A percentile compares a stretch with the other conserved stretches of the same genome.
Conservation (phyloP, 2,329 filamentous ascomycete species). For the Didymella exigua region DNA sequence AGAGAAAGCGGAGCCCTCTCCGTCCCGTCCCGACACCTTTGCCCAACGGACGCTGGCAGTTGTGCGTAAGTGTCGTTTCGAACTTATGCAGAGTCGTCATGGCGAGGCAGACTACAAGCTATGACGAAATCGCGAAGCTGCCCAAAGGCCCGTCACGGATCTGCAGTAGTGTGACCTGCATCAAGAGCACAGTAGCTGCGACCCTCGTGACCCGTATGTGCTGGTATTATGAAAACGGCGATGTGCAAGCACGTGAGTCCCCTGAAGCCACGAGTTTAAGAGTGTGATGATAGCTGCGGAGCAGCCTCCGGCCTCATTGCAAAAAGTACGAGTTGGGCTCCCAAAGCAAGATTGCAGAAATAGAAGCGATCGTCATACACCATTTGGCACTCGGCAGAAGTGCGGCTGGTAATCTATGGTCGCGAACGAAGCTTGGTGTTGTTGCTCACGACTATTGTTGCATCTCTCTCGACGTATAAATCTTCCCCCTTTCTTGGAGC, state of each 20-base stretch:
- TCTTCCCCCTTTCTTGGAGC: background rate
- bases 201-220: background rate
- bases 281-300: background rate
- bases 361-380: background rate
- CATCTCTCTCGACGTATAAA: background rate
- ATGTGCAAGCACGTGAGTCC: background rate
- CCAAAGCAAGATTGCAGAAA: background rate
- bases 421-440: background rate
- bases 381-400: background rate
- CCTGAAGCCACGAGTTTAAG: background rate
- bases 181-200: background rate
- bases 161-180: background rate
- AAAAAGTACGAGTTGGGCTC: background rate
- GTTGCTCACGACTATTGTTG: background rate
- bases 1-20: constrained; percentile 8
- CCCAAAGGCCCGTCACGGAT: background rate
- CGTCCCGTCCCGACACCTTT: constrained; percentile 4
- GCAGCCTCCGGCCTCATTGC: background rate
- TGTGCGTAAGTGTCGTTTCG: background rate
- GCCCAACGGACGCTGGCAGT: background rate
- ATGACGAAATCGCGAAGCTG: background rate
- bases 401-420: background rate
- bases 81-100: background rate
- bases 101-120: background rate
- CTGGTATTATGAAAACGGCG: background rate